These are phyloP conservation scores for Hypoxylon perforatum DNA, from an alignment of 495 filamentous ascomycete genomes.

Conservation along the genomic window DNA sequence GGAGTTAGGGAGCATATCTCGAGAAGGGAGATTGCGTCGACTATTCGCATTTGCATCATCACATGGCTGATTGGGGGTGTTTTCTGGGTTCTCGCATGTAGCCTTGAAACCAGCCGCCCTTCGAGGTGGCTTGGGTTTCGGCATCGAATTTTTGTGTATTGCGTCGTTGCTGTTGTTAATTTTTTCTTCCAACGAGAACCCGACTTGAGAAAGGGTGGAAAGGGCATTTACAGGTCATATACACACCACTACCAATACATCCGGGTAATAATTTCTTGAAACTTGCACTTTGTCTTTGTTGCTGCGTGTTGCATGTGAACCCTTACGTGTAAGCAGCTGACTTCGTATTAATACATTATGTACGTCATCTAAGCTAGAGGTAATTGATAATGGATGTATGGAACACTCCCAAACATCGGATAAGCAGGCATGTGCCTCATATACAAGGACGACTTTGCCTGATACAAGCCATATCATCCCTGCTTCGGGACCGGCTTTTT, in stretches of 20 bases:
- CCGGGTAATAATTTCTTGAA: conserved; percentile 34
- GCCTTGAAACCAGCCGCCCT: too few species aligned
- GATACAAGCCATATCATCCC: neutral
- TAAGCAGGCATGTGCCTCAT: too few species aligned
- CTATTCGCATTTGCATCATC: conserved; percentile 39
- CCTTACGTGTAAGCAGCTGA: too few species aligned
- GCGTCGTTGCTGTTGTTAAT: too few species aligned
- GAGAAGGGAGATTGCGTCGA: conserved; percentile 25
- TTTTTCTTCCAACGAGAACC: conserved; percentile 26
- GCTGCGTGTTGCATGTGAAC: neutral
- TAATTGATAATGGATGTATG: too few species aligned
- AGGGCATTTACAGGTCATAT: conserved; percentile 22
- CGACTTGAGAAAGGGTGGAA: conserved; percentile 17
- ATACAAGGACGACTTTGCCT: neutral
- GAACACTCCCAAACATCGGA: too few species aligned
- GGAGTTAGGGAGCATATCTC: conserved; percentile 40
- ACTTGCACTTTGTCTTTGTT: neutral
- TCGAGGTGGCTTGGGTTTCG: conserved; percentile 18
- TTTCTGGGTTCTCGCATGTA: conserved; percentile 46
- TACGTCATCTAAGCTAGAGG: too few species aligned
- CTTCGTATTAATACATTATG: too few species aligned
- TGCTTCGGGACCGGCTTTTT: too few species aligned
- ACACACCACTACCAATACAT: conserved; percentile 33
- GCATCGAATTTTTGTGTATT: conserved; percentile 45
- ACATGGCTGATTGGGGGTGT: conserved; percentile 38